phyloP scores from a whole-genome alignment of 1,284 basidiomycete species.

The Agroathelia rolfsii region DNA sequence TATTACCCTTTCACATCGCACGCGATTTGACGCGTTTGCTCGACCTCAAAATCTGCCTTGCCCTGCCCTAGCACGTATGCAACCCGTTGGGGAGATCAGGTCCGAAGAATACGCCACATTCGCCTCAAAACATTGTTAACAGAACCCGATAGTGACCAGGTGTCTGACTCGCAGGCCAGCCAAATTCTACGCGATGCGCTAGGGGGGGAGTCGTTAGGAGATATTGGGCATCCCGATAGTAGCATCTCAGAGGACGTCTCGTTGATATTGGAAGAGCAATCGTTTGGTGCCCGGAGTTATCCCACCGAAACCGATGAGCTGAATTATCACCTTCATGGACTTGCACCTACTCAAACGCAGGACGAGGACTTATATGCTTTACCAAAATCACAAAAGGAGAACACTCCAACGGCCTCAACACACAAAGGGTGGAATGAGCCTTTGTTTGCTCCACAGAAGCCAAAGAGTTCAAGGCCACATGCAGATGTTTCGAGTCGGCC shows the following conservation, averaged over 20 bases:
- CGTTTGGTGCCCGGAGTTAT: conserved; percentile 24
- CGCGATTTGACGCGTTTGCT: no score
- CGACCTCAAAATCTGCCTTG: no score
- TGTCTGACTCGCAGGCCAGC: conserved; percentile 32
- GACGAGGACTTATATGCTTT: conserved; percentile 21
- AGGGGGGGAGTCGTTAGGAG: conserved; percentile 13
- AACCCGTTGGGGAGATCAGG: no score
- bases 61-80: no score
- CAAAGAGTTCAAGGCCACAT: conserved; percentile 12
- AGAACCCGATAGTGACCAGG: conserved; percentile 3
- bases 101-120: no score
- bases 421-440: conserved; percentile 12
- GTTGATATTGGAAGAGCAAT: no score
- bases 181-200: conserved; percentile 29
- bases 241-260: no score
- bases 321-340: conserved; percentile 44
- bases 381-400: conserved; percentile 44
- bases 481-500: conserved; percentile 18
- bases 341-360: conserved; percentile 44
- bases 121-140: no score
- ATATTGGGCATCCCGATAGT: neutral
- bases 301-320: conserved; percentile 19
- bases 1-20: no score
- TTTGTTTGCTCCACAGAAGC: conserved; percentile 4
- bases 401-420: conserved; percentile 20